Evolutionary conservation across 768 basidiomycete species (phyloP), one percentile per base, ranked within the genome.

Genomic region (Podaxis rugospora): DNA sequence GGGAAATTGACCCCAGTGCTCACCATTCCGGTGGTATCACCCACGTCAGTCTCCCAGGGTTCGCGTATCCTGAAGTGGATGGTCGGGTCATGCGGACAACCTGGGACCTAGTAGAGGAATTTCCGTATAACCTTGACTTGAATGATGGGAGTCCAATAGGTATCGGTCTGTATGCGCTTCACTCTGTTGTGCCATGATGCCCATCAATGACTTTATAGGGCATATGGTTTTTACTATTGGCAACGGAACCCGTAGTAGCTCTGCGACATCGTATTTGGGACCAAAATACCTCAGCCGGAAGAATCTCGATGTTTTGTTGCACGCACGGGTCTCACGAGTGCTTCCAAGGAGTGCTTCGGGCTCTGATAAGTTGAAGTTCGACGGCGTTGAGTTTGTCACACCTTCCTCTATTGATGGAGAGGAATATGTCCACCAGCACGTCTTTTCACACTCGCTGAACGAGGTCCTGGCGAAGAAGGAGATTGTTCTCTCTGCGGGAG

Each of bases 21-120:
- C 78, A 79, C 62, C 69, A 75, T 23, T 67, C 66, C 11, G 51
- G 64, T 7, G 78, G 79, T 13, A 64, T 71, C 16, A 68, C 66
- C 49, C 61, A 65, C 2, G 72, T 74, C 47, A 74, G 69, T 53
- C 62, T 78, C 5, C 67, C 72, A 9, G 73, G 75, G n/a, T 73
- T 64, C 59, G 50, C 25, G 7, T 63, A 71, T 10, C 62, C 63
- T 25, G 62, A 62, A 16, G 70, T 76, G 23, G 75, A 77, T 62
- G 40, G 49, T 14, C 63, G 66, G 14, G 68, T 75, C 35, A 67
- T 78, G 13, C 50, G 69, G 28, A 73, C 76, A 1, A 70, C 75
- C 0, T 14, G 61, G 1, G 66, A 75, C 39, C 62, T 71, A 11
- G 51, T 42, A 27, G 64, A 65, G 16, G 68, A 71, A 18, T 74